These are phyloP conservation scores for Phytophthora hibernalis DNA, from an alignment of 352 stramenopile species.

Conservation along the genomic window DNA sequence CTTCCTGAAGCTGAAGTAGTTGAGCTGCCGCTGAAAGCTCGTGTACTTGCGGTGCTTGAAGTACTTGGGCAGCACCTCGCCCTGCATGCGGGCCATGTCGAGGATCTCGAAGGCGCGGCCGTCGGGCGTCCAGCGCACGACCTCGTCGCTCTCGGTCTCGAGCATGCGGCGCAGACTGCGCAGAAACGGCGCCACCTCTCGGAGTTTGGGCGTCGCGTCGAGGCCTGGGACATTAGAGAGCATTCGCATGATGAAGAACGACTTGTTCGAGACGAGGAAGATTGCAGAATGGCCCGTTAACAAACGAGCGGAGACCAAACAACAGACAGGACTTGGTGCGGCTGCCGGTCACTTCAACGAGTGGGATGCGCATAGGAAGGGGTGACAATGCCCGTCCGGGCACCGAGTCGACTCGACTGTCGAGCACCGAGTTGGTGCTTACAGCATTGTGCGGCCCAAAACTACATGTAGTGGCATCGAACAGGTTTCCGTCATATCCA, in stretches of 20 bases:
- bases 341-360: slow-evolving; percentile 33
- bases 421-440: neutral
- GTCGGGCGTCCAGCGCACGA: slow-evolving; percentile 59
- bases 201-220: slow-evolving; percentile 9
- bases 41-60: slow-evolving; percentile 90
- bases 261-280: slow-evolving; percentile 8
- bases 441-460: no score
- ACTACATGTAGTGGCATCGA: no score
- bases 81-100: slow-evolving; percentile 71
- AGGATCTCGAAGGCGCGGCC: slow-evolving; percentile 87
- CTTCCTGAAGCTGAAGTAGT: slow-evolving; percentile 83
- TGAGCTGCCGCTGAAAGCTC: slow-evolving; percentile 91
- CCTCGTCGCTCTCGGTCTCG: slow-evolving; percentile 49
- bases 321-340: slow-evolving; percentile 34
- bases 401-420: no score
- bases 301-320: slow-evolving; percentile 11
- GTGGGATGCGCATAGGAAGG: slow-evolving; percentile 31
- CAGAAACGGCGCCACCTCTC: slow-evolving; percentile 63
- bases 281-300: slow-evolving; percentile 37
- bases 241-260: slow-evolving; percentile 19
- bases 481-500: no score
- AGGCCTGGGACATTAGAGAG: slow-evolving; percentile 10
- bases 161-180: slow-evolving; percentile 64
- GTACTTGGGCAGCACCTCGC: slow-evolving; percentile 79
- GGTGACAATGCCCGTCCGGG: neutral